Percentiles rank a stretch among this genome's conserved stretches.
These are phyloP conservation scores for Cucurbita moschata DNA, from an alignment of 306 rosid species.

Conservation along the genomic window DNA sequence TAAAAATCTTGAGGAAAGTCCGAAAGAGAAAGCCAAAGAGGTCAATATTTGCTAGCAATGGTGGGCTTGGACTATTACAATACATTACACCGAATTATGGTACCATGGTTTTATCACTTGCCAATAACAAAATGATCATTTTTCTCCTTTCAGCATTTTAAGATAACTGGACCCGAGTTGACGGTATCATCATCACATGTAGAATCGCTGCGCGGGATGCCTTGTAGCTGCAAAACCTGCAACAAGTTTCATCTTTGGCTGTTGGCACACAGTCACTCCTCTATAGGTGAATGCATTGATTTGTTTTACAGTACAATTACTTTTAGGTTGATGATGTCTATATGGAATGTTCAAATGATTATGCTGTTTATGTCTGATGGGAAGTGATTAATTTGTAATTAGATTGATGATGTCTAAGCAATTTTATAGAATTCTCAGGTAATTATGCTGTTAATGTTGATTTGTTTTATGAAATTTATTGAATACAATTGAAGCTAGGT, in stretches of 20 bases:
- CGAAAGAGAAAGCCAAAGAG: too few relatives aligned
- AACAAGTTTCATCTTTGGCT: not conserved
- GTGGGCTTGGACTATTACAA: too few relatives aligned
- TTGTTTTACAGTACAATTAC: not conserved
- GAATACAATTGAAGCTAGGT: too few relatives aligned
- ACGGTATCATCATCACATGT: conserved; percentile 69
- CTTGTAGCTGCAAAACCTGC: conserved; percentile 27
- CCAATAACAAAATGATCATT: not conserved
- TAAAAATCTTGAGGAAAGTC: too few relatives aligned
- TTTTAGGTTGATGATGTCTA: not conserved
- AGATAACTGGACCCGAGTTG: conserved; percentile 48
- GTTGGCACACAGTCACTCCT: not conserved
- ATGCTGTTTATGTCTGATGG: not conserved
- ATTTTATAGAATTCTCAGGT: not conserved
- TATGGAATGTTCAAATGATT: not conserved
- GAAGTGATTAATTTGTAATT: not conserved
- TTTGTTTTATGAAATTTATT: too few relatives aligned
- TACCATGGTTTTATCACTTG: not conserved
- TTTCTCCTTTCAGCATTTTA: conserved; percentile 55
- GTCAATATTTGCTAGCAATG: too few relatives aligned
- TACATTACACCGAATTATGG: not conserved
- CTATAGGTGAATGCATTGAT: not conserved
- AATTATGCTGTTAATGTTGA: not conserved
- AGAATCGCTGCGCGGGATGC: conserved; percentile 76
- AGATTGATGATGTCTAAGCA: not conserved